A percentile compares a stretch with the other conserved stretches of the same genome.
Conservation (phyloP, 2,329 filamentous ascomycete genomes). For the Neonectria sp. region DNA sequence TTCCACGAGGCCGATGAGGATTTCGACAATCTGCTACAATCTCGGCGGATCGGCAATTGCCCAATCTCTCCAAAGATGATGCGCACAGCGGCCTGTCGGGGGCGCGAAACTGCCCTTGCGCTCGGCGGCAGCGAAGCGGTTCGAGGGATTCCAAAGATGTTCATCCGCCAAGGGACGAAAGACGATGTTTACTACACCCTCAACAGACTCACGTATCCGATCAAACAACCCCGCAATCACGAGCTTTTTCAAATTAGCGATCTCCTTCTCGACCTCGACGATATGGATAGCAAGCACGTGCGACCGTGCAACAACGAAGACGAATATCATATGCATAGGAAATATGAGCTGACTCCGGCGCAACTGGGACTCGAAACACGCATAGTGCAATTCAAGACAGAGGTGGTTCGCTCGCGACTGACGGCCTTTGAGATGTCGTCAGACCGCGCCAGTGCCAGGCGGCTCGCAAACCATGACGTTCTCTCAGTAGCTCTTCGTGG, state of each 20-base stretch:
- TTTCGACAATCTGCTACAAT: conserved; percentile 1
- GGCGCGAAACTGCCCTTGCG: conserved; percentile 15
- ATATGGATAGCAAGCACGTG: conserved; percentile 60
- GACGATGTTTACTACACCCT: conserved; percentile 48
- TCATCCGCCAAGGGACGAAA: conserved; percentile 41
- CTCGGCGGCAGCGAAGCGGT: conserved; percentile 8
- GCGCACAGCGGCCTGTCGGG: conserved; percentile 23
- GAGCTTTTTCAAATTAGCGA: conserved; percentile 59
- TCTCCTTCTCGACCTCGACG: conserved; percentile 68
- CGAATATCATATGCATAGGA: conserved; percentile 50
- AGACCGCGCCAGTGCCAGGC: conserved; percentile 52
- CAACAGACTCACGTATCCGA: conserved; percentile 32
- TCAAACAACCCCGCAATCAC: conserved; percentile 31
- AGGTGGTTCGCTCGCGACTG: conserved; percentile 46
- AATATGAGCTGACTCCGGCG: conserved; percentile 48
- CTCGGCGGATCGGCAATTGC: conserved; percentile 9
- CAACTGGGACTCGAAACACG: conserved; percentile 44
- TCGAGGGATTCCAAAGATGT: conserved; percentile 41
- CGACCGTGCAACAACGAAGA: conserved; percentile 57
- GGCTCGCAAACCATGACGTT: conserved; percentile 60
- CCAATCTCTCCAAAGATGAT: conserved; percentile 36
- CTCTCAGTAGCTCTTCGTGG: conserved; percentile 57
- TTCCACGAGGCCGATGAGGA: not conserved
- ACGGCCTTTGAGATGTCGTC: conserved; percentile 45
- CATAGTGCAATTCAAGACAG: conserved; percentile 50